These are phyloP conservation scores for Solanum clarkiae DNA, from an alignment of 257 asterid genomes.

Conservation along the genomic window DNA sequence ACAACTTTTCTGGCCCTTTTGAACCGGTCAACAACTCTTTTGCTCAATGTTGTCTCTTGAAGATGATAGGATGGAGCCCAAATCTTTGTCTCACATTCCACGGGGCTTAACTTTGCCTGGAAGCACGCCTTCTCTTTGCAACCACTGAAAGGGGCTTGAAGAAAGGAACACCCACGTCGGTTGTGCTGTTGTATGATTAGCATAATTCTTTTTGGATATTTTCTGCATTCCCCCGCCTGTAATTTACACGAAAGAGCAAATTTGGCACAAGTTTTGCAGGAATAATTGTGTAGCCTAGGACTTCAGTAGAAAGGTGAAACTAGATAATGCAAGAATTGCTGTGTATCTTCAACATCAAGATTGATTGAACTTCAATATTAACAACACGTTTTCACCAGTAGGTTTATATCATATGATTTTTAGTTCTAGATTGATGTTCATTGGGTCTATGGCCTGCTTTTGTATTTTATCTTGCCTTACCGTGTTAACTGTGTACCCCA, in stretches of 20 bases:
- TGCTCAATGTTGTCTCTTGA: slow-evolving; percentile 20
- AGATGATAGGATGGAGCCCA: slow-evolving; percentile 33
- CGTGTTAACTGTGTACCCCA: neutral
- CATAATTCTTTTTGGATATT: slow-evolving; percentile 33
- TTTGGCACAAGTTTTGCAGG: slow-evolving; percentile 87
- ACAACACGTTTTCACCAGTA: slow-evolving; percentile 36
- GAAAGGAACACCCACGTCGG: slow-evolving; percentile 31
- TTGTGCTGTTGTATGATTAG: slow-evolving; percentile 83
- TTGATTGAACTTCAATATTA: slow-evolving; percentile 46
- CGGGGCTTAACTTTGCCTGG: slow-evolving; percentile 10
- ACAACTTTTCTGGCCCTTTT: slow-evolving; percentile 29
- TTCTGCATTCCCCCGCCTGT: slow-evolving; percentile 57
- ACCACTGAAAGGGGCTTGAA: slow-evolving; percentile 19
- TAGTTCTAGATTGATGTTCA: neutral
- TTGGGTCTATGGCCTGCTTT: neutral
- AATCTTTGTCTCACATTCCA: slow-evolving; percentile 29
- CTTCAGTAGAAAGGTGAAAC: slow-evolving; percentile 43
- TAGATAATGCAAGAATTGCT: slow-evolving; percentile 49
- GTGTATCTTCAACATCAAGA: slow-evolving; percentile 50
- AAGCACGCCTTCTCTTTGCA: slow-evolving; percentile 22
- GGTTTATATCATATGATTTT: neutral
- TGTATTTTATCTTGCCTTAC: slow-evolving; percentile 4
- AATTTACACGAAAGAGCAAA: slow-evolving; percentile 51
- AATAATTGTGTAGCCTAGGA: slow-evolving; percentile 67
- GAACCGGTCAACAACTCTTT: slow-evolving; percentile 27